phyloP scores from a whole-genome alignment of 169 alveolate genomes.

The Plasmodium berghei region DNA sequence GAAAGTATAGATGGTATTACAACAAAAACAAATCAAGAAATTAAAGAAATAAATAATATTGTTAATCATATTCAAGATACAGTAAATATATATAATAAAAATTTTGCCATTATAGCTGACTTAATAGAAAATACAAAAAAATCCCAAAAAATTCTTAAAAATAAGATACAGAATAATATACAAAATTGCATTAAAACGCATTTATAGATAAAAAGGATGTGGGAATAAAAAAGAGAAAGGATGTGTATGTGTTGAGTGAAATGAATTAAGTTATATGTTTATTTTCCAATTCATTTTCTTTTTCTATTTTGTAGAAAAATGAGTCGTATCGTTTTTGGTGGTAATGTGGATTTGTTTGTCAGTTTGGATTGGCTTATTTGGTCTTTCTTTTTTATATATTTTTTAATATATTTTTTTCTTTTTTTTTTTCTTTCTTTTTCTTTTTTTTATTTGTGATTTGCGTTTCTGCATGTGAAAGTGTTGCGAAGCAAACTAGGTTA shows the following conservation, averaged over 20 bases:
- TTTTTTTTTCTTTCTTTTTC: no score
- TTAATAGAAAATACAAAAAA: constrained; percentile 44
- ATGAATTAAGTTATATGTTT: background rate
- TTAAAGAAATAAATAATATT: constrained; percentile 55
- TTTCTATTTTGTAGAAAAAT: no score
- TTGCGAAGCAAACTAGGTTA: no score
- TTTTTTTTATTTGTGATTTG: no score
- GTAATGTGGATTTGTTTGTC: no score
- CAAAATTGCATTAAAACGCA: constrained; percentile 6
- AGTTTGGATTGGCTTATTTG: no score
- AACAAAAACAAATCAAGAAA: constrained; percentile 26
- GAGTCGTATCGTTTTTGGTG: no score
- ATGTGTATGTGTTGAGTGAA: background rate
- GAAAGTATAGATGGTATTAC: constrained; percentile 32
- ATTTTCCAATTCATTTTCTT: no score
- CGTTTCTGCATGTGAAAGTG: no score
- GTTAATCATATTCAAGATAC: constrained; percentile 60
- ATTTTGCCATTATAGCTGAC: constrained; percentile 24
- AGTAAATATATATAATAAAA: constrained; percentile 12
- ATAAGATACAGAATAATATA: constrained; percentile 13
- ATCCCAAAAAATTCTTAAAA: constrained; percentile 13
- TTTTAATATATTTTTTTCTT: no score
- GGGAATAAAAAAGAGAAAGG: background rate
- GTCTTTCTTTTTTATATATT: no score
- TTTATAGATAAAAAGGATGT: background rate